phyloP scores from a whole-genome alignment of 495 filamentous ascomycete genomes.

The Cenococcum geophilum region DNA sequence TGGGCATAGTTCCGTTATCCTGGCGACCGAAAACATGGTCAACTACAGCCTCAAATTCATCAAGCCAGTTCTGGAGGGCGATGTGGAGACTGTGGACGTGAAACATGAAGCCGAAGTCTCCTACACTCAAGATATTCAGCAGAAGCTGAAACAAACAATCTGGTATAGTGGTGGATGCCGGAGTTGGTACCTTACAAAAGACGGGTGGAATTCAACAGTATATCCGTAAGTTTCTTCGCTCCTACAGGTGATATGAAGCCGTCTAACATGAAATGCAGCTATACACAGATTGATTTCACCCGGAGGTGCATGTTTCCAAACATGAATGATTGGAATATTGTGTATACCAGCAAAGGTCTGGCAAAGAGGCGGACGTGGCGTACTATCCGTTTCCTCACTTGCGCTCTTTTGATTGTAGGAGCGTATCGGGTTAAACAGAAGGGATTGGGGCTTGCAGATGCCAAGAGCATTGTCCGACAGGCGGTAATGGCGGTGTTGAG shows the following conservation, averaged over 20 bases:
- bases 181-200: conserved; percentile 53
- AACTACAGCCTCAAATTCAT: conserved; percentile 48
- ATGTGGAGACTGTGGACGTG: conserved; percentile 40
- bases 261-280: conserved; percentile 15
- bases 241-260: background rate
- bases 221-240: conserved; percentile 47
- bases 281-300: conserved; percentile 25
- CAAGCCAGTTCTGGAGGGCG: conserved; percentile 45
- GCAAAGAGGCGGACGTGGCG: conserved; percentile 3
- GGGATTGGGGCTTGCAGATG: conserved; percentile 14
- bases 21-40: conserved; percentile 56
- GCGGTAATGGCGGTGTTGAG: background rate
- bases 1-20: conserved; percentile 57
- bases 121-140: conserved; percentile 51
- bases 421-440: conserved; percentile 8
- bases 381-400: conserved; percentile 5
- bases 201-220: conserved; percentile 54
- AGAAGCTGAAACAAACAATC: conserved; percentile 48
- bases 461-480: background rate
- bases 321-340: conserved; percentile 51
- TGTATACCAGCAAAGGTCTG: conserved; percentile 41
- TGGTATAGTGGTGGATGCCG: conserved; percentile 49
- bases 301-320: conserved; percentile 49
- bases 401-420: conserved; percentile 8
- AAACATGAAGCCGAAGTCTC: conserved; percentile 50